Base-by-base conservation (phyloP, 768 basidiomycete species). In the Amanita fuliginea region DNA sequence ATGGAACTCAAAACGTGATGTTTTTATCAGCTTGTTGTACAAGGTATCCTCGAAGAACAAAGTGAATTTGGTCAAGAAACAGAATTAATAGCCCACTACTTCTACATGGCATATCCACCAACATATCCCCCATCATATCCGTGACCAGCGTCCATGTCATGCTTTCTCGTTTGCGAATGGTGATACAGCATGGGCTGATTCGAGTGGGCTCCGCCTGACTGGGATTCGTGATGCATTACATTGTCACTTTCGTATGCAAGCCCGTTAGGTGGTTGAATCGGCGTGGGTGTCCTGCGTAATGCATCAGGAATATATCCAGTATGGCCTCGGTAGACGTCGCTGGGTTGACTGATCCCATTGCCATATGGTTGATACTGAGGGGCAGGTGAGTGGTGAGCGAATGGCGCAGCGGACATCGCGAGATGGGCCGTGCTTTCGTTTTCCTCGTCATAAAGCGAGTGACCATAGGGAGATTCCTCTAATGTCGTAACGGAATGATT, bases 371-470 rank as follows among this genome's bases (percentile, higher is more conserved):
- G 37, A 21, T 18, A 32, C 21, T 41, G 47, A 41, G 21, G 26
- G 13, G 19, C 24, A 41, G 68, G 64, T 43, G 54, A 37, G 36
- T 74, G 71, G 42, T 75, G 74, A 26, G 72, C 71, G 46, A 81
- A 73, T 4, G 83, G 77, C 28, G 83, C 81, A 14, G 80, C 79
- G 26, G 75, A 64, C 4, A 70, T 55, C 14, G 82, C 62, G 11
- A 89, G 73, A 59, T 83, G 76, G 26, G 71, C 65, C 18, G 74
- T 75, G 59, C 82, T 83, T 54, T 80, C 77, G 57, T 80, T 76
- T 55, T 87, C 84, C 49, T 86, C 82, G 52, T 83, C 83, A 54
- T 83, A 79, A 33, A 76, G 72, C 13, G 70, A 71, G 32, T 65
- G 61, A 16, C 69, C 66, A 37, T 62, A 65, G 13, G 67, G 61